Percentiles rank a stretch among this genome's conserved stretches.
Conservation (phyloP, 345 rosid genomes). For the Moricandia moricandioides region DNA sequence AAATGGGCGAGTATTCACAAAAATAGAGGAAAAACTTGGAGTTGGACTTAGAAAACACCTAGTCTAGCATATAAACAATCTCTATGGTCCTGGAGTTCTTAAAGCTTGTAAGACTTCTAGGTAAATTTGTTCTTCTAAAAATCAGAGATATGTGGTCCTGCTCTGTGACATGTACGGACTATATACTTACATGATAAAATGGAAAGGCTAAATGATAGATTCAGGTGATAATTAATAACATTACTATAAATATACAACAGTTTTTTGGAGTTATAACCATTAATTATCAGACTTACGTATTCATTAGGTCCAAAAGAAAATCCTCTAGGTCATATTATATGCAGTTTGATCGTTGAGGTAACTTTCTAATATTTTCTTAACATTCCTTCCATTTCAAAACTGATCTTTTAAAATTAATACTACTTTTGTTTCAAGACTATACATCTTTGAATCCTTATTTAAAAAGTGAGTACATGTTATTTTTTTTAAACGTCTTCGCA, state of each 20-base stretch:
- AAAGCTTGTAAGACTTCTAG: conserved; percentile 22
- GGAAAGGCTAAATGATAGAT: not conserved
- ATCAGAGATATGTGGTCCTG: conserved; percentile 30
- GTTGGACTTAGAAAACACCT: not conserved
- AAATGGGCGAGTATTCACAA: conserved; percentile 2
- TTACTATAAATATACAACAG: not conserved
- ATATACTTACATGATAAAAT: conserved; percentile 8
- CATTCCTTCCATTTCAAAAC: not conserved
- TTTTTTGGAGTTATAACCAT: not conserved
- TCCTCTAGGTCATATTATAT: not conserved
- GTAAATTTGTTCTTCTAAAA: conserved; percentile 2
- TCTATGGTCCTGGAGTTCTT: conserved; percentile 28
- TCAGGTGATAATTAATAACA: conserved; percentile 1
- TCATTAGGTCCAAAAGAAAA: not conserved
- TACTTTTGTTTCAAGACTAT: not conserved
- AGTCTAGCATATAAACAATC: conserved; percentile 10
- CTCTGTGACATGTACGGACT: conserved; percentile 33
- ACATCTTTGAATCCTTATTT: not conserved
- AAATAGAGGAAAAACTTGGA: conserved; percentile 1
- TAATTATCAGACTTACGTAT: not conserved
- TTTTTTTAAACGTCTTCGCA: not conserved
- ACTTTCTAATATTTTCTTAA: not conserved
- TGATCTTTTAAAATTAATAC: not conserved
- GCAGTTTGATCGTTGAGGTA: not conserved
- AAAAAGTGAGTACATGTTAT: not conserved